Percentiles rank a stretch among this genome's conserved stretches.
These are phyloP conservation scores for Penicillium olsonii DNA, from an alignment of 2,329 filamentous ascomycete genomes.

Conservation along the genomic window DNA sequence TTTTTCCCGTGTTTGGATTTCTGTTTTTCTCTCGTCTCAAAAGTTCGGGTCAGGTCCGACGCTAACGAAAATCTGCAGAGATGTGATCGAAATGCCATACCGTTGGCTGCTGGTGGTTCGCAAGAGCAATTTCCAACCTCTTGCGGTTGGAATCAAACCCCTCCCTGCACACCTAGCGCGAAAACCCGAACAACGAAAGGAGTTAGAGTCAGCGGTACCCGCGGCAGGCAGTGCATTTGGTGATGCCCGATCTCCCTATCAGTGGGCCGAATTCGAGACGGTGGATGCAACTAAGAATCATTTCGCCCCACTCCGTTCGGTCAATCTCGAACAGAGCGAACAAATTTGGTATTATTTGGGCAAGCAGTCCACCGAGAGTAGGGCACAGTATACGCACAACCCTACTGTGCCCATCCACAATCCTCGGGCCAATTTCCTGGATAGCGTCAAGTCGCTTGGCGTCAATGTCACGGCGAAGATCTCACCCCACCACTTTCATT, in stretches of 20 bases:
- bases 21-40: constrained; percentile 1
- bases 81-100: constrained; percentile 64
- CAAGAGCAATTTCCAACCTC: constrained; percentile 50
- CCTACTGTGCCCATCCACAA: constrained; percentile 53
- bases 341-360: constrained; percentile 89
- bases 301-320: constrained; percentile 65
- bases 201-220: constrained; percentile 62
- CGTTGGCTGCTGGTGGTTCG: constrained; percentile 52
- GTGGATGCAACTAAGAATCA: constrained; percentile 53
- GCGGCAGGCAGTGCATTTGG: constrained; percentile 67
- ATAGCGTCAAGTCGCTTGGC: constrained; percentile 46
- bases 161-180: constrained; percentile 50
- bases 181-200: constrained; percentile 55
- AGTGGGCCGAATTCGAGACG: constrained; percentile 78
- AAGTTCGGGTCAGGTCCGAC: constrained; percentile 7
- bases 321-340: constrained; percentile 71
- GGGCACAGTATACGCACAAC: constrained; percentile 87
- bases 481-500: constrained; percentile 28
- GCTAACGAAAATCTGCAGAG: constrained; percentile 27
- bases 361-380: constrained; percentile 82
- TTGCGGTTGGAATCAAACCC: constrained; percentile 48
- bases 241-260: constrained; percentile 57
- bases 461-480: constrained; percentile 31
- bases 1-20: constrained; percentile 1
- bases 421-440: constrained; percentile 52